phyloP scores from a whole-genome alignment of 768 basidiomycete species.

The Strobilomyces confusus region DNA sequence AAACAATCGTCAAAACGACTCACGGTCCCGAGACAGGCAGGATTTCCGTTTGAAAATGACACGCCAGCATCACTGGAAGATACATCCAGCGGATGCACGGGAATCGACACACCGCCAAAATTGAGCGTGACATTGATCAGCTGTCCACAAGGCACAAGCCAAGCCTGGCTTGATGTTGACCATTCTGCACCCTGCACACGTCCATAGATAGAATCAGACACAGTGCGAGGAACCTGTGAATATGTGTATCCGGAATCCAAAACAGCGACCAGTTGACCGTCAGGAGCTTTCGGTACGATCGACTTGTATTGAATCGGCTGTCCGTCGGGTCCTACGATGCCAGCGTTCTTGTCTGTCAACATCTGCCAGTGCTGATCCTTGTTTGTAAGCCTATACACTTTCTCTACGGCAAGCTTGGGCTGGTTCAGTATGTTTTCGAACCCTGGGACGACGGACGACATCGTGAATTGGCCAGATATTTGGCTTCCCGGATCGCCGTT shows the following conservation, averaged over 20 bases:
- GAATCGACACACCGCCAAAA: constrained; percentile 65
- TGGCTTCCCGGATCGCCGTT: constrained; percentile 46
- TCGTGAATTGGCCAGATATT: constrained; percentile 60
- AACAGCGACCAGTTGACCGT: constrained; percentile 63
- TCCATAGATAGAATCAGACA: constrained; percentile 79
- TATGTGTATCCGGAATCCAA: constrained; percentile 72
- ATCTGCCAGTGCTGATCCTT: constrained; percentile 82
- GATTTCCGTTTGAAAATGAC: constrained; percentile 41
- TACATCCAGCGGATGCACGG: constrained; percentile 71
- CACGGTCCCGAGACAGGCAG: constrained; percentile 66
- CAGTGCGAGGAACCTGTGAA: constrained; percentile 68
- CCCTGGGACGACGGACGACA: constrained; percentile 59
- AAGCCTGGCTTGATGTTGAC: constrained; percentile 49
- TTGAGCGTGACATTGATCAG: constrained; percentile 66
- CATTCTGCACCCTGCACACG: constrained; percentile 71
- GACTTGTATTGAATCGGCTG: constrained; percentile 55
- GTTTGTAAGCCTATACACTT: constrained; percentile 54
- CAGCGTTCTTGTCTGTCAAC: constrained; percentile 57
- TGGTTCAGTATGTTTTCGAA: constrained; percentile 58
- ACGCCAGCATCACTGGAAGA: constrained; percentile 54
- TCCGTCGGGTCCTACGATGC: constrained; percentile 77
- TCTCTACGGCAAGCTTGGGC: constrained; percentile 64
- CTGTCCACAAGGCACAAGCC: constrained; percentile 75
- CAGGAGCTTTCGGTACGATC: constrained; percentile 64
- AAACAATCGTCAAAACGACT: constrained; percentile 24